Conservation (phyloP, 331 rosid genomes). For the Erythrophleum ivorense region DNA sequence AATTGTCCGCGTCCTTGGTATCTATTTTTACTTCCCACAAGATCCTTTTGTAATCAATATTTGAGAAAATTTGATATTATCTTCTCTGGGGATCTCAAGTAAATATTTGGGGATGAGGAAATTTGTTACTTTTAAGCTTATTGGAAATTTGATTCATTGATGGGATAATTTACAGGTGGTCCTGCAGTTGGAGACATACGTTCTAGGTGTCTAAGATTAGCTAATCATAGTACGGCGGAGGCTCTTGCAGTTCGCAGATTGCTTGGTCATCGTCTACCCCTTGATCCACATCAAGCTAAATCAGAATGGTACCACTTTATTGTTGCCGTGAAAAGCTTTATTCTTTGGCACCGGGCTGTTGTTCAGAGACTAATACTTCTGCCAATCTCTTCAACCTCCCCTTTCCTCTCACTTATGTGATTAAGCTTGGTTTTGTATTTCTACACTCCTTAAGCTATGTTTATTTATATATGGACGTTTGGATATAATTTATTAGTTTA, state of each 20-base stretch:
- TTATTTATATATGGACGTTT: not conserved
- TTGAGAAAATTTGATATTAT: not conserved
- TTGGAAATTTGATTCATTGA: conserved; percentile 32
- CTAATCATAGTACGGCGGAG: conserved; percentile 85
- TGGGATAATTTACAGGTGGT: conserved; percentile 60
- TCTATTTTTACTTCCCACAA: not conserved
- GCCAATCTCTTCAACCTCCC: not conserved
- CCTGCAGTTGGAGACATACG: conserved; percentile 99
- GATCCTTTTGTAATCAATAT: not conserved
- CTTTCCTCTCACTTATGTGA: conserved; percentile 14
- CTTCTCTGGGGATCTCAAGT: not conserved
- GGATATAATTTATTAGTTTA: not conserved
- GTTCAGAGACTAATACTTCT: not conserved
- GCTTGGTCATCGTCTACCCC: conserved; percentile 85
- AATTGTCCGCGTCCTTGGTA: conserved; percentile 94
- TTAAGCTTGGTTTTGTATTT: not conserved
- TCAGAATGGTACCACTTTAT: conserved; percentile 66
- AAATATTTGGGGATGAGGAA: not conserved
- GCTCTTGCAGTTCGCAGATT: conserved; percentile 86
- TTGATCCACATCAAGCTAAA: conserved; percentile 68
- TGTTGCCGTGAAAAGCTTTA: not conserved
- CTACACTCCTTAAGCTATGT: not conserved
- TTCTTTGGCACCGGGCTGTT: not conserved
- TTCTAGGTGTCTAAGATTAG: conserved; percentile 88
- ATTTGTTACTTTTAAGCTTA: not conserved